phyloP scores from a whole-genome alignment of 768 basidiomycete genomes.

The Mycena rebaudengoi region DNA sequence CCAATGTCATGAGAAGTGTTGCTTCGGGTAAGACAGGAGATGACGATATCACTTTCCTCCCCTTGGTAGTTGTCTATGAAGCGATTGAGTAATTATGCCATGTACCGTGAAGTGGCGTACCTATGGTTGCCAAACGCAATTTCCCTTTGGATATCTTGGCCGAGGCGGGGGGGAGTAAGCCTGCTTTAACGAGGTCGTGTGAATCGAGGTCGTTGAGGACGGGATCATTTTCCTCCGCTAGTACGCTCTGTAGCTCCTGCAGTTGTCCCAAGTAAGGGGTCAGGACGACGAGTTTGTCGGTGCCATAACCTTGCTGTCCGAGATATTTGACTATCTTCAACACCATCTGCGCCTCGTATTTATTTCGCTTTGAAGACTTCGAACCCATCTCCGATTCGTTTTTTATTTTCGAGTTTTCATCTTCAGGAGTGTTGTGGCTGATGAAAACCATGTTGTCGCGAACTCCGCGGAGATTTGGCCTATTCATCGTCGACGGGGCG shows the following conservation, averaged over 20 bases:
- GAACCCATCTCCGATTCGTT: conserved; percentile 58
- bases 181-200: conserved; percentile 64
- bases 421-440: conserved; percentile 64
- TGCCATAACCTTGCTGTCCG: conserved; percentile 72
- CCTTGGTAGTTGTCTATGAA: conserved; percentile 76
- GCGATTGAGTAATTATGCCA: background rate
- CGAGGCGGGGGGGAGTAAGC: conserved; percentile 51
- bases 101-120: conserved; percentile 46
- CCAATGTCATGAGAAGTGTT: conserved; percentile 66
- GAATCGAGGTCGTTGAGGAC: conserved; percentile 71
- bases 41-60: conserved; percentile 76
- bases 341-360: conserved; percentile 68
- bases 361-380: conserved; percentile 68
- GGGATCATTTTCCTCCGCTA: conserved; percentile 62
- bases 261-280: conserved; percentile 79
- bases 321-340: conserved; percentile 73
- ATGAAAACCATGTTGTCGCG: conserved; percentile 69
- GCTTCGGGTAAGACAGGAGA: conserved; percentile 68
- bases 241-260: conserved; percentile 52
- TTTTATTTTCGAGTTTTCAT: conserved; percentile 46
- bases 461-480: conserved; percentile 63
- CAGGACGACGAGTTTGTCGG: conserved; percentile 66
- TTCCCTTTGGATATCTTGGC: conserved; percentile 52
- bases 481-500: conserved; percentile 55
- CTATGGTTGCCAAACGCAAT: conserved; percentile 71